Evolutionary conservation across 148 eudicot species (phyloP).

Genomic region (Rhododendron ovatum): DNA sequence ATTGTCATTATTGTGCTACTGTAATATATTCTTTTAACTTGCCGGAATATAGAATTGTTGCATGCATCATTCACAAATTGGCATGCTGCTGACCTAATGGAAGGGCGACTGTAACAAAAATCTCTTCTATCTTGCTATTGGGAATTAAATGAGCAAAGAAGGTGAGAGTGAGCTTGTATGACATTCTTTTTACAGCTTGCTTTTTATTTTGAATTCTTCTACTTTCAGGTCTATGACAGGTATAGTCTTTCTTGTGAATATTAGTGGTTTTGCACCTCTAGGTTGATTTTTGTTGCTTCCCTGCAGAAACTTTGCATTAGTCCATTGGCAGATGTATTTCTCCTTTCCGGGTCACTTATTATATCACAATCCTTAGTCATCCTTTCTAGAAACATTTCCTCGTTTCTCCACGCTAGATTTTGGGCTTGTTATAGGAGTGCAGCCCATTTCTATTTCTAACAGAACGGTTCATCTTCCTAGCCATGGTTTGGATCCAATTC

Average conservation of each 20-base stretch:
- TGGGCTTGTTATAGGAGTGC: background rate
- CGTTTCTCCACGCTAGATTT: background rate
- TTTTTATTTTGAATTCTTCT: background rate
- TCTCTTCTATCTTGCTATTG: background rate
- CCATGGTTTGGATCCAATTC: background rate
- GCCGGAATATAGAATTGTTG: background rate
- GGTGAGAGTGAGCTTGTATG: background rate
- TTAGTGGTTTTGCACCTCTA: background rate
- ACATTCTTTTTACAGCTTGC: background rate
- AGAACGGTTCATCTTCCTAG: background rate
- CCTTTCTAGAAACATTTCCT: background rate
- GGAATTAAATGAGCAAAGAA: background rate
- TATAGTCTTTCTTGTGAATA: background rate
- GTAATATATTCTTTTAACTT: background rate
- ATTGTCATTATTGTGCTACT: background rate
- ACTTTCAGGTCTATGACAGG: background rate
- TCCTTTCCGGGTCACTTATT: too few species aligned
- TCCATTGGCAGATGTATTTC: too few species aligned
- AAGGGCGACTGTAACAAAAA: background rate
- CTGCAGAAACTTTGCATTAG: too few species aligned
- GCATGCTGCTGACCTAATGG: background rate
- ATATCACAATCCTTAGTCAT: background rate
- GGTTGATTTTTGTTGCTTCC: too few species aligned
- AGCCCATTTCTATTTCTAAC: background rate
- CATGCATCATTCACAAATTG: background rate